Evolutionary conservation across 495 filamentous ascomycete species (phyloP), one percentile per base, ranked within the genome.

Genomic region (Neurospora sp.): DNA sequence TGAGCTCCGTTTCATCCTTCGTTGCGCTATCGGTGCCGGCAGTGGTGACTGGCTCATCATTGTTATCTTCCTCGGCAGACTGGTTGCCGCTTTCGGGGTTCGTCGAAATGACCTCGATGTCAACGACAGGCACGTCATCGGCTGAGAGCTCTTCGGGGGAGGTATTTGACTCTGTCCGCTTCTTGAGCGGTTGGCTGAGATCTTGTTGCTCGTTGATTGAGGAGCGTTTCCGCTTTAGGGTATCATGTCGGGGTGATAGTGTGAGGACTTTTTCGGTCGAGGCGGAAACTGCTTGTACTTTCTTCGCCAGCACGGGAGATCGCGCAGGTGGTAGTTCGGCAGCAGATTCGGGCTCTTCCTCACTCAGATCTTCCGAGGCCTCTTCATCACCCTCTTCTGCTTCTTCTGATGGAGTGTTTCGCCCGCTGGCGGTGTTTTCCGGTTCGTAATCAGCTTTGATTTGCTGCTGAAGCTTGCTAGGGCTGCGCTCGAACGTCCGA

Each of bases 401-500:
- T 39, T 79, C 84, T 44, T 86, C 85, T 14, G 82, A 86, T 41
- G 82, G 76, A 37, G 79, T 80, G 20, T 81, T 78, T 66, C 82
- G 81, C 37, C 82, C 79, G 70, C 81, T 83, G 18, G 81, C 78
- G 31, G 78, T 81, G 22, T 80, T 76, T 69, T 81, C 78, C 39
- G 79, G 75, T 27, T 79, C 79, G 16, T 79, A 74, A 70, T 82
- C 79, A 53, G 79, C 79, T 53, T 75, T 77, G 31, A 83, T 73
- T 74, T 84, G 80, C 72, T 84, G 83, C 73, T 87, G 85, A 71
- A 92, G 85, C 82, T 91, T 93, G 83, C 90, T 92, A 42, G 90
- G 89, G 76, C 88, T 91, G 68, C 85, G 87, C 69, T 89, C 88
- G 70, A 86, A 87, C 39, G 74, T 75, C 40, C 82, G 74, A 69